phyloP scores from a whole-genome alignment of 371 early-diverging fungal species.

The Syncephalastrum monosporum region DNA sequence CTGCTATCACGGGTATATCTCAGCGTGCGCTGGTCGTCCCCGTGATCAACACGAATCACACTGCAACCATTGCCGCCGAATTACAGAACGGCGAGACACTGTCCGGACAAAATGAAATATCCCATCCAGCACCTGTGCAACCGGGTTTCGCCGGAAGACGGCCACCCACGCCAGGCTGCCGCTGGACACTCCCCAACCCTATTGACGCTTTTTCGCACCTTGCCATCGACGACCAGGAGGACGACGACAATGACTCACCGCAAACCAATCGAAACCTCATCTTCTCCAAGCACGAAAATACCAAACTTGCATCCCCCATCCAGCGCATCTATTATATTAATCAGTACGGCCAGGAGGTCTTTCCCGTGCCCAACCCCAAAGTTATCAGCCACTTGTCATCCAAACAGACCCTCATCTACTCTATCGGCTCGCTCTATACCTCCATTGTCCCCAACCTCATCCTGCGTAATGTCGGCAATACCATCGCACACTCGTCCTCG shows the following conservation, averaged over 20 bases:
- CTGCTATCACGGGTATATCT: constrained; percentile 59
- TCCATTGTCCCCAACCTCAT: constrained; percentile 73
- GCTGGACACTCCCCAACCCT: constrained; percentile 28
- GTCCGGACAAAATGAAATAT: constrained; percentile 69
- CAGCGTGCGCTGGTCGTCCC: constrained; percentile 61
- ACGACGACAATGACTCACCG: constrained; percentile 9
- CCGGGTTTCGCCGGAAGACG: constrained; percentile 9
- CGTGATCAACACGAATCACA: constrained; percentile 60
- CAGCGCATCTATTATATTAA: constrained; percentile 68
- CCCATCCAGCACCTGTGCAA: constrained; percentile 51
- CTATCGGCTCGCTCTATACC: constrained; percentile 75
- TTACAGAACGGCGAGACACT: constrained; percentile 57
- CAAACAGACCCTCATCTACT: constrained; percentile 62
- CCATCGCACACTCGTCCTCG: constrained; percentile 54
- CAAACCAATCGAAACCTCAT: constrained; percentile 43
- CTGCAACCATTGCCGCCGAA: constrained; percentile 60
- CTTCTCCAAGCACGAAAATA: constrained; percentile 49
- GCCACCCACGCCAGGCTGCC: constrained; percentile 9
- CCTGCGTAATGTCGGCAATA: constrained; percentile 64
- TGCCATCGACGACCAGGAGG: constrained; percentile 23
- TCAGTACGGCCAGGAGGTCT: constrained; percentile 69
- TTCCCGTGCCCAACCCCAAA: constrained; percentile 65
- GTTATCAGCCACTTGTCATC: constrained; percentile 46
- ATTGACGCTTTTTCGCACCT: constrained; percentile 49
- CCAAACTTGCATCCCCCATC: constrained; percentile 56